Conservation (phyloP, 345 rosid species). For the Gossypium anomalum region DNA sequence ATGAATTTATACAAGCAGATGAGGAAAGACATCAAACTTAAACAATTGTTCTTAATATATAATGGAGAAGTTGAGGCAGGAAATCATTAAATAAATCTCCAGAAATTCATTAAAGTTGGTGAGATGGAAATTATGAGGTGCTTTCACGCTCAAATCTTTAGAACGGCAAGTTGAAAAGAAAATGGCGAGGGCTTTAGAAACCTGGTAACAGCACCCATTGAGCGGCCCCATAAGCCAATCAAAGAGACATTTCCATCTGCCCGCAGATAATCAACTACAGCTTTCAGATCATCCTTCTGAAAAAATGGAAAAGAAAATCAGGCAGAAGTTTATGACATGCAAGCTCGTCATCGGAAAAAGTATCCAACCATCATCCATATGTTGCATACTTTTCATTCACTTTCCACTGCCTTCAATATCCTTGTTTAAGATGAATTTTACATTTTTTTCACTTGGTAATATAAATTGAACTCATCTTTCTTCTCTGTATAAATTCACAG, state of each 20-base stretch:
- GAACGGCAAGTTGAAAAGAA: slow-evolving; percentile 14
- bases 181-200: slow-evolving; percentile 24
- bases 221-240: slow-evolving; percentile 95
- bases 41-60: not conserved
- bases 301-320: slow-evolving; percentile 25
- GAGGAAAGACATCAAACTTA: not conserved
- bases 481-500: slow-evolving; percentile 1
- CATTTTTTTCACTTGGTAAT: not conserved
- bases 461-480: not conserved
- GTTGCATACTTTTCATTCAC: not conserved
- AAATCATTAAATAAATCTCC: not conserved
- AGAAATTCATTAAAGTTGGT: not conserved
- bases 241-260: slow-evolving; percentile 85
- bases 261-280: slow-evolving; percentile 76
- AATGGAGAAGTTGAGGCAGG: not conserved
- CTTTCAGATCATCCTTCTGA: slow-evolving; percentile 86
- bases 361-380: not conserved
- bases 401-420: not conserved
- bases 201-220: slow-evolving; percentile 98
- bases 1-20: not conserved
- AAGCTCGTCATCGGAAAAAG: not conserved
- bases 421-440: not conserved
- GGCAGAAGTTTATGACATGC: slow-evolving; percentile 13
- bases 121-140: not conserved
- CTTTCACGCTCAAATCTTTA: slow-evolving; percentile 3